Conservation (phyloP, 2,329 filamentous ascomycete genomes). For the Nigrospora sphaerica region DNA sequence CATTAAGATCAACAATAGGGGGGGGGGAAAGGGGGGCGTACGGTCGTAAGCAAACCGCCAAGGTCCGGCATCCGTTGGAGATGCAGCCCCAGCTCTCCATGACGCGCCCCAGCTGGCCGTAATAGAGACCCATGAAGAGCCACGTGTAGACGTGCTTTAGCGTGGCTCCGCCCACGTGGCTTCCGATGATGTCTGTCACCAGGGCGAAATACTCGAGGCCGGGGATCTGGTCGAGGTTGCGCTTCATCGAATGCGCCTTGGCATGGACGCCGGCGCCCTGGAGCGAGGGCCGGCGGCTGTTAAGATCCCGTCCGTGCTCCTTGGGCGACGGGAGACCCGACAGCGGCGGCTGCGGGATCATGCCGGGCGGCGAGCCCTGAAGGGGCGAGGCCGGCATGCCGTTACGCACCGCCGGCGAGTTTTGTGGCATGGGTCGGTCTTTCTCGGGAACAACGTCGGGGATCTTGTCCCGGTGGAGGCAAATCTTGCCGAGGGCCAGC, state of each 20-base stretch:
- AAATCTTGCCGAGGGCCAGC: slow-evolving; percentile 81
- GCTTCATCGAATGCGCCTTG: slow-evolving; percentile 24
- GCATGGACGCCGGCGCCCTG: slow-evolving; percentile 28
- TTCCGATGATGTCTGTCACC: slow-evolving; percentile 79
- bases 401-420: slow-evolving; percentile 37
- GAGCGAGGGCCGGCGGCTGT: slow-evolving; percentile 45
- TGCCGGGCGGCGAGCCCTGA: slow-evolving; percentile 43
- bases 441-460: slow-evolving; percentile 51
- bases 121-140: slow-evolving; percentile 80
- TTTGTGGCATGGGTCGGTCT: slow-evolving; percentile 26
- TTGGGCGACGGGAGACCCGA: slow-evolving; percentile 45
- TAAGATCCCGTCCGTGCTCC: slow-evolving; percentile 36
- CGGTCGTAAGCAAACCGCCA: slow-evolving; percentile 71
- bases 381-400: slow-evolving; percentile 42
- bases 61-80: slow-evolving; percentile 44
- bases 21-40: slow-evolving; percentile 43
- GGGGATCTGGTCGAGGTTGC: slow-evolving; percentile 80
- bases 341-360: slow-evolving; percentile 36
- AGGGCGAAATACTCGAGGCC: slow-evolving; percentile 85
- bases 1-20: slow-evolving; percentile 1
- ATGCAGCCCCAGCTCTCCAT: slow-evolving; percentile 72
- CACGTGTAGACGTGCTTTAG: slow-evolving; percentile 79
- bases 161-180: slow-evolving; percentile 69
- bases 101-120: slow-evolving; percentile 79
- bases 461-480: slow-evolving; percentile 45